phyloP scores from a whole-genome alignment of 2,329 filamentous ascomycete species.

The Alternaria sp. region DNA sequence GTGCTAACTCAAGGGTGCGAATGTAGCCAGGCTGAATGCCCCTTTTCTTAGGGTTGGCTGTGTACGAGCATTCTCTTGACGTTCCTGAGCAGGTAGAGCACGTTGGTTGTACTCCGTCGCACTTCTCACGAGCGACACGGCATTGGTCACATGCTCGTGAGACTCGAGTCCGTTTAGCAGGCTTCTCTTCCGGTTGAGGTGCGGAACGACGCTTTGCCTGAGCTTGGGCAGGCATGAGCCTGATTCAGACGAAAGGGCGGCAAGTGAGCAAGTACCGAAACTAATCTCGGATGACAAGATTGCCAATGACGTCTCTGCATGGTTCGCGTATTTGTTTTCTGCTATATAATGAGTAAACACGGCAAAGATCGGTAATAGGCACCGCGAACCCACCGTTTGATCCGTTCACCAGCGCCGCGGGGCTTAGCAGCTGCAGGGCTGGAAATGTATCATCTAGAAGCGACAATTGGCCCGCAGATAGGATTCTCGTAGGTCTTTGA shows the following conservation, averaged over 20 bases:
- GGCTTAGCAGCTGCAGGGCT: slow-evolving; percentile 2
- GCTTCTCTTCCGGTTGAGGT: slow-evolving; percentile 29
- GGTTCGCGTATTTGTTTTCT: slow-evolving; percentile 6
- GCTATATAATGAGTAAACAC: slow-evolving; percentile 5
- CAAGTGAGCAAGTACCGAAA: slow-evolving; percentile 3
- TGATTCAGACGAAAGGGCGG: slow-evolving; percentile 1
- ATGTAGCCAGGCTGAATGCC: slow-evolving; percentile 84
- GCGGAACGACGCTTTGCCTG: slow-evolving; percentile 37
- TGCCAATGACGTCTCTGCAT: slow-evolving; percentile 8
- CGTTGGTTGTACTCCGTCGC: slow-evolving; percentile 71
- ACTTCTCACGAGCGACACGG: slow-evolving; percentile 73
- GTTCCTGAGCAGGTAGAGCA: slow-evolving; percentile 73
- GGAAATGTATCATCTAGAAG: neutral
- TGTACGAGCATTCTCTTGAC: slow-evolving; percentile 73
- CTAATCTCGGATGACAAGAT: slow-evolving; percentile 5
- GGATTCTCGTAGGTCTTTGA: neutral
- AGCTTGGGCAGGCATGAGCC: slow-evolving; percentile 38
- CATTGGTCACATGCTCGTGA: slow-evolving; percentile 76
- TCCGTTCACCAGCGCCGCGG: slow-evolving; percentile 7
- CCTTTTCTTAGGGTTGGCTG: slow-evolving; percentile 76
- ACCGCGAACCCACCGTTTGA: slow-evolving; percentile 7
- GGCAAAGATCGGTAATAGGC: slow-evolving; percentile 2
- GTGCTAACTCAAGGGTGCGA: slow-evolving; percentile 72
- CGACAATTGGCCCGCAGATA: neutral
- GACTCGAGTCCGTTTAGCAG: slow-evolving; percentile 66